These are phyloP conservation scores for Sporothrix variecibatus DNA, from an alignment of 2,329 filamentous ascomycete genomes.

Conservation along the genomic window DNA sequence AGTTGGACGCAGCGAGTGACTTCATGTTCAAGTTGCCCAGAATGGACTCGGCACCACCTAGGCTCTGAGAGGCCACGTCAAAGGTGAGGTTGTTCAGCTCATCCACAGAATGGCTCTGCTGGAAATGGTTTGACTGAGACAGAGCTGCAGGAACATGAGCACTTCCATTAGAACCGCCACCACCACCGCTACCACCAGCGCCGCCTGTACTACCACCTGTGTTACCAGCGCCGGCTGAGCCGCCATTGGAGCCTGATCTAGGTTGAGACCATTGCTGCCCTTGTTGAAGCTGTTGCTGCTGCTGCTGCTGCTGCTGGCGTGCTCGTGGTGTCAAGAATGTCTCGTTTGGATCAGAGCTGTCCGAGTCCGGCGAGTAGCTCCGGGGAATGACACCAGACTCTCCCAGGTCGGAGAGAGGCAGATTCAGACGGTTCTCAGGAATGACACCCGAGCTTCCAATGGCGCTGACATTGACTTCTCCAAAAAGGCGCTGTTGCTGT, in stretches of 20 bases:
- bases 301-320: conserved; percentile 24
- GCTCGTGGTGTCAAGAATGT: conserved; percentile 26
- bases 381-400: conserved; percentile 38
- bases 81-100: conserved; percentile 55
- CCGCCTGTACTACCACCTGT: not conserved
- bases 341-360: conserved; percentile 51
- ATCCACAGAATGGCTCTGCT: conserved; percentile 47
- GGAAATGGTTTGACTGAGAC: conserved; percentile 28
- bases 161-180: conserved; percentile 23
- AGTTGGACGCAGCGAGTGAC: conserved; percentile 37
- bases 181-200: not conserved
- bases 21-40: conserved; percentile 48
- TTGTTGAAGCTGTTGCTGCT: conserved; percentile 9
- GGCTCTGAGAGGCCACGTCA: conserved; percentile 57
- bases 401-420: conserved; percentile 42
- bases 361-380: conserved; percentile 47
- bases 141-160: conserved; percentile 32
- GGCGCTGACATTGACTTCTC: conserved; percentile 57
- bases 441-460: conserved; percentile 57
- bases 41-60: conserved; percentile 53
- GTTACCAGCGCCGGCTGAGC: not conserved
- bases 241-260: conserved; percentile 25
- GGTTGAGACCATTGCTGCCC: conserved; percentile 30
- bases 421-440: conserved; percentile 50
- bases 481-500: conserved; percentile 49